Conservation (phyloP, 129 eudicot species). For the Silybum marianum region DNA sequence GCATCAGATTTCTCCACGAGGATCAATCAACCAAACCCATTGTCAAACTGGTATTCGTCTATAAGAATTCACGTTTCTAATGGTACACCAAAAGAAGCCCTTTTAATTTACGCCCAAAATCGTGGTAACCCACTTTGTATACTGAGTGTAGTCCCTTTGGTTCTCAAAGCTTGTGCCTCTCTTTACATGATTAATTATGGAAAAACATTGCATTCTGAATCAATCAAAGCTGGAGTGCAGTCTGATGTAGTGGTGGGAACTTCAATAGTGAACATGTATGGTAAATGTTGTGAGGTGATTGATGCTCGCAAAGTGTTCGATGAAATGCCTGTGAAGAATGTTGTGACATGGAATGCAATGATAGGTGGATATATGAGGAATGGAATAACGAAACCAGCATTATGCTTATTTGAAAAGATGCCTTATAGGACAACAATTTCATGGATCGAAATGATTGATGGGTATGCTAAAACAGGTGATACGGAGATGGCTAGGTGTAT, state of each 20-base stretch:
- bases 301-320: constrained; percentile 9
- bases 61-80: background rate
- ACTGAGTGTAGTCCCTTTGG: constrained; percentile 37
- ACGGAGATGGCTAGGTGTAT: constrained; percentile 45
- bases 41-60: background rate
- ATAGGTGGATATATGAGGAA: constrained; percentile 54
- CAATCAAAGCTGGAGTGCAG: constrained; percentile 47
- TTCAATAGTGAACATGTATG: constrained; percentile 23
- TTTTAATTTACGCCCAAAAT: background rate
- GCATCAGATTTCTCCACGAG: background rate
- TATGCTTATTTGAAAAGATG: constrained; percentile 42
- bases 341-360: constrained; percentile 60
- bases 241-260: constrained; percentile 20
- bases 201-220: constrained; percentile 42
- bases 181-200: constrained; percentile 43
- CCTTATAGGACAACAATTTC: constrained; percentile 37
- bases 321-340: constrained; percentile 24
- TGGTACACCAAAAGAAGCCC: background rate
- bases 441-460: constrained; percentile 60
- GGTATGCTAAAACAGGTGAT: constrained; percentile 49
- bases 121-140: background rate
- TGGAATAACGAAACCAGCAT: constrained; percentile 33
- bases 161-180: constrained; percentile 58
- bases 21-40: constrained; percentile 1
- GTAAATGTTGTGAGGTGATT: constrained; percentile 33